A percentile compares a stretch with the other conserved stretches of the same genome.
These are phyloP conservation scores for Psilocybe sp. DNA, from an alignment of 768 basidiomycete species.

Conservation along the genomic window DNA sequence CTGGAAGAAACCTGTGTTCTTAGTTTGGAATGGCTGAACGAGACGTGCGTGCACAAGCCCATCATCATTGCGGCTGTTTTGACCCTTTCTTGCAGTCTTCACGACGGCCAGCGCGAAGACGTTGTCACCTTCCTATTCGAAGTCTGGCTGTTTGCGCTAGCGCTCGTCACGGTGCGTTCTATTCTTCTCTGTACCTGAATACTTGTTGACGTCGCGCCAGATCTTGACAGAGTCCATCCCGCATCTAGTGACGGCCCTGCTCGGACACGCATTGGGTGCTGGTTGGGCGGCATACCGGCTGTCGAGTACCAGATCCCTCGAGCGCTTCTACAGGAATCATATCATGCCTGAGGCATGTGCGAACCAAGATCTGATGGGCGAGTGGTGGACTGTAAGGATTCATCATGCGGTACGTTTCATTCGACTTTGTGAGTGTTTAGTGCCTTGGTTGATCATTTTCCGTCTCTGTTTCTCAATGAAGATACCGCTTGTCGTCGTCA, in stretches of 20 bases:
- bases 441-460: background rate
- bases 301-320: slow-evolving; percentile 25
- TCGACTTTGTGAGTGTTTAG: background rate
- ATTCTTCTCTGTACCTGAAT: background rate
- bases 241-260: slow-evolving; percentile 44
- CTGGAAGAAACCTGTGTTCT: slow-evolving; percentile 30
- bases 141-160: slow-evolving; percentile 45
- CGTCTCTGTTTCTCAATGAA: slow-evolving; percentile 12
- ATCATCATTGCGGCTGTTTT: background rate
- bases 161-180: slow-evolving; percentile 41
- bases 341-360: slow-evolving; percentile 38
- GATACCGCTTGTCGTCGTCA: slow-evolving; percentile 40
- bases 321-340: slow-evolving; percentile 27
- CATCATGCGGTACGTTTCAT: slow-evolving; percentile 32
- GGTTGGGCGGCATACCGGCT: slow-evolving; percentile 48
- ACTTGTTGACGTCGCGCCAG: slow-evolving; percentile 21
- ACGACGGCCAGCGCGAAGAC: slow-evolving; percentile 45
- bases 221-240: slow-evolving; percentile 51
- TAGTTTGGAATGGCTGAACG: slow-evolving; percentile 44
- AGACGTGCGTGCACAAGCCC: slow-evolving; percentile 31
- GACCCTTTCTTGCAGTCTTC: slow-evolving; percentile 21
- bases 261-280: slow-evolving; percentile 43
- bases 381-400: slow-evolving; percentile 38
- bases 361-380: slow-evolving; percentile 36
- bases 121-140: slow-evolving; percentile 43